A percentile compares a stretch with the other conserved stretches of the same genome.
These are phyloP conservation scores for Pseudocercospora macadamiae DNA, from an alignment of 2,329 filamentous ascomycete genomes.

Conservation along the genomic window DNA sequence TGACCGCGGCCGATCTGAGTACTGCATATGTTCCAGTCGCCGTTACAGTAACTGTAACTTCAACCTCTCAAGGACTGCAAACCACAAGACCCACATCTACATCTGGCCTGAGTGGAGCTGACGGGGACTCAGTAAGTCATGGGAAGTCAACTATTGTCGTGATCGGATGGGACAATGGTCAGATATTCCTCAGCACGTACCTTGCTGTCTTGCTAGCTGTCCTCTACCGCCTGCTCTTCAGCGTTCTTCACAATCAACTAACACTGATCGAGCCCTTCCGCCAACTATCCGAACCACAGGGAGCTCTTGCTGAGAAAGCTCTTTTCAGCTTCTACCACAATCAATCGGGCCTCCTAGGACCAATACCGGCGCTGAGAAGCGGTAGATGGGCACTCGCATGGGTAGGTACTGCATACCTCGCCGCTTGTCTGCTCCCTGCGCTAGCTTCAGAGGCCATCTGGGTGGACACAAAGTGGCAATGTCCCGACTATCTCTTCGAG, in stretches of 20 bases:
- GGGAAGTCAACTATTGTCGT: not conserved
- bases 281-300: conserved; percentile 16
- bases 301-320: conserved; percentile 18
- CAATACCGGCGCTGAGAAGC: conserved; percentile 11
- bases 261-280: conserved; percentile 26
- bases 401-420: conserved; percentile 3
- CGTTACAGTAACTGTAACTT: not conserved
- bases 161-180: conserved; percentile 7
- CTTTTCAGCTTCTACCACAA: conserved; percentile 27
- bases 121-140: not conserved
- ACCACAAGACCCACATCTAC: not conserved
- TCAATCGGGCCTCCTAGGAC: conserved; percentile 15
- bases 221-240: conserved; percentile 24
- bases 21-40: not conserved
- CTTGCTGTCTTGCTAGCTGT: conserved; percentile 23
- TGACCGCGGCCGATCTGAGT: not conserved
- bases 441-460: conserved; percentile 21
- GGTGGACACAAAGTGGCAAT: conserved; percentile 19
- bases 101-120: not conserved
- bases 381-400: conserved; percentile 11
- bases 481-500: conserved; percentile 9
- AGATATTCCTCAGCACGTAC: conserved; percentile 25
- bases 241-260: conserved; percentile 22
- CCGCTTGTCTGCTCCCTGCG: conserved; percentile 17
- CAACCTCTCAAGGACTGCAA: not conserved